A percentile compares a stretch with the other conserved stretches of the same genome.
These are phyloP conservation scores for Vinca minor DNA, from an alignment of 257 asterid species.

Conservation along the genomic window DNA sequence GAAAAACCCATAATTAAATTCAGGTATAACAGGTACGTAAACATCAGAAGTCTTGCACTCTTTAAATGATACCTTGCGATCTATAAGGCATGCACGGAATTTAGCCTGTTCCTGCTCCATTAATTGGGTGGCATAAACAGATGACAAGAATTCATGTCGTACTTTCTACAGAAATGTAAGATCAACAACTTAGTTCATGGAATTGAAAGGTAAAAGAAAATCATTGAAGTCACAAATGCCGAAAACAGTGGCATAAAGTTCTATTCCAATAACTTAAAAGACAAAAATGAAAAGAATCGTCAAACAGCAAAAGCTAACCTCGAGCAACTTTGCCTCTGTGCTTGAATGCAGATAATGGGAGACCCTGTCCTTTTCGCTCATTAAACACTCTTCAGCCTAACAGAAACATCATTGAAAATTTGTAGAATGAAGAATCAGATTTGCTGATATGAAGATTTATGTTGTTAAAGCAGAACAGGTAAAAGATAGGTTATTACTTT, in stretches of 20 bases:
- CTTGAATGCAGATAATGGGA: constrained; percentile 89
- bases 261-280: too few species aligned
- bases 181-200: neutral
- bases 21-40: too few species aligned
- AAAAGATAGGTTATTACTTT: constrained; percentile 34
- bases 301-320: constrained; percentile 69
- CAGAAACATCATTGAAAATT: constrained; percentile 12
- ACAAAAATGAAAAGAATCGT: too few species aligned
- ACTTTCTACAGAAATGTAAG: constrained; percentile 45
- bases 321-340: constrained; percentile 90
- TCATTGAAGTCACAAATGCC: neutral
- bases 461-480: neutral
- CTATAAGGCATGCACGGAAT: constrained; percentile 84
- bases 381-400: constrained; percentile 87
- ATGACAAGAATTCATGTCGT: constrained; percentile 72
- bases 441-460: neutral
- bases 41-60: neutral
- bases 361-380: constrained; percentile 81
- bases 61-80: constrained; percentile 60
- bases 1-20: neutral
- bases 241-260: too few species aligned
- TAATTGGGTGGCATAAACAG: constrained; percentile 84
- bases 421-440: neutral
- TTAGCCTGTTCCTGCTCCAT: constrained; percentile 97
- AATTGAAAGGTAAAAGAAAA: neutral